Conservation (phyloP, 495 filamentous ascomycete species). For the Hyaloscypha variabilis region DNA sequence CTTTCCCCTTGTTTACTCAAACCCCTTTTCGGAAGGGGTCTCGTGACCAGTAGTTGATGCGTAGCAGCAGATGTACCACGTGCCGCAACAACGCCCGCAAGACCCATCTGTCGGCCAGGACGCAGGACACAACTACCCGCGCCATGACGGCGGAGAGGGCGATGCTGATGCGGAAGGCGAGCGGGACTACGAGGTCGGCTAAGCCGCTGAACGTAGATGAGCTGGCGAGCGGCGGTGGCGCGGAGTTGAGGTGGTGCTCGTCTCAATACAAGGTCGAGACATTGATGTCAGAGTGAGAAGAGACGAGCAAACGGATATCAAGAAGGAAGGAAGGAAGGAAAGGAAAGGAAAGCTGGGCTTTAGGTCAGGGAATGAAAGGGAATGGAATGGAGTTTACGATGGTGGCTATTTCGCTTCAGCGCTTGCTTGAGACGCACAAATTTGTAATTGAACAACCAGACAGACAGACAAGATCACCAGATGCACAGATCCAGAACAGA, state of each 20-base stretch:
- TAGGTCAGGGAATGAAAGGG: no score
- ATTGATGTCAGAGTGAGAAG: no score
- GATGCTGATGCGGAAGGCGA: constrained; percentile 63
- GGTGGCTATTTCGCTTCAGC: constrained; percentile 1
- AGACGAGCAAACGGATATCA: no score
- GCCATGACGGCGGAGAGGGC: constrained; percentile 50
- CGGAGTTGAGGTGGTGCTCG: no score
- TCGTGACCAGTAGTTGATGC: not conserved
- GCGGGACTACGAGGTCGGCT: constrained; percentile 56
- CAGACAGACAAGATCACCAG: not conserved
- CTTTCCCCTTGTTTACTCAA: constrained; percentile 16
- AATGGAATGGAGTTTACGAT: not conserved
- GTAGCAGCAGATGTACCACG: constrained; percentile 57
- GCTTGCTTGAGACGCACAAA: not conserved
- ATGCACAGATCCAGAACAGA: no score
- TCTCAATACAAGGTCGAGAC: no score
- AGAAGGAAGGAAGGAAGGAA: no score
- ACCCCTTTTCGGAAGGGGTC: no score
- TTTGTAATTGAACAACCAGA: not conserved
- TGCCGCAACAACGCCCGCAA: constrained; percentile 52
- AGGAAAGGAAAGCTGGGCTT: no score
- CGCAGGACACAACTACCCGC: constrained; percentile 42
- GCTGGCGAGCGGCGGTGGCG: not conserved
- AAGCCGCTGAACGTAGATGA: constrained; percentile 3
- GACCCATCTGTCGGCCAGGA: constrained; percentile 40